Evolutionary conservation across 164 flowering plant species (phyloP).

Genomic region (Berberis vulgaris): DNA sequence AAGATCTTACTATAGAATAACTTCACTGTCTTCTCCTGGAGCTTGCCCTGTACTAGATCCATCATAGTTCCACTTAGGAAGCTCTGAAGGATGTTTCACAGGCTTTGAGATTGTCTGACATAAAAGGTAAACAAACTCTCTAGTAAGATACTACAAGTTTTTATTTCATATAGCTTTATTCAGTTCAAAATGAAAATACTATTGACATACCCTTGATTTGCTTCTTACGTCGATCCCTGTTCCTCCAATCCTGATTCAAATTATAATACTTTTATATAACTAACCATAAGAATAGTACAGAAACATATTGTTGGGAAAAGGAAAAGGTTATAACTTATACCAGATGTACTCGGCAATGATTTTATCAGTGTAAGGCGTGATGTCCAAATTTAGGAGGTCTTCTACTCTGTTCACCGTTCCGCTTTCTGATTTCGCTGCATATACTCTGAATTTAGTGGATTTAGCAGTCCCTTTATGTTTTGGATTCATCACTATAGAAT

Average conservation of each 20-base stretch:
- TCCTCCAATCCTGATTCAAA: conserved; percentile 39
- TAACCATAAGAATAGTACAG: too few relatives aligned
- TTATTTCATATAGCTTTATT: not conserved
- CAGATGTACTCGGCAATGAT: conserved; percentile 96
- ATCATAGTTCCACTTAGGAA: conserved; percentile 98
- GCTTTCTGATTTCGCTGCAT: conserved; percentile 41
- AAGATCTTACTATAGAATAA: conserved; percentile 78
- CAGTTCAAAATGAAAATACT: not conserved
- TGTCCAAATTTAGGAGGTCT: conserved; percentile 72
- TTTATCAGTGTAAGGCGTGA: conserved; percentile 72
- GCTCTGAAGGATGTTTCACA: conserved; percentile 82
- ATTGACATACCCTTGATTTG: conserved; percentile 31
- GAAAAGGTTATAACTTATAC: conserved; percentile 22
- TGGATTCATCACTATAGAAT: conserved; percentile 48
- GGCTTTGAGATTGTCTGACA: conserved; percentile 78
- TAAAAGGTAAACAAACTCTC: not conserved
- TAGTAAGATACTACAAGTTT: not conserved
- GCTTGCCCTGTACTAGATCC: conserved; percentile 99
- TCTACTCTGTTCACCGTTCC: conserved; percentile 70
- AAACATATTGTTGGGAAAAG: not conserved
- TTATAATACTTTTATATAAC: not conserved
- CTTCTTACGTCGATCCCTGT: conserved; percentile 39
- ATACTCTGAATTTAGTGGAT: conserved; percentile 50
- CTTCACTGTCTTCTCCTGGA: conserved; percentile 99
- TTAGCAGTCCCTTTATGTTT: conserved; percentile 35